Evolutionary conservation across 441 rosid genomes (phyloP).

Genomic region (Erodium chrysanthum): DNA sequence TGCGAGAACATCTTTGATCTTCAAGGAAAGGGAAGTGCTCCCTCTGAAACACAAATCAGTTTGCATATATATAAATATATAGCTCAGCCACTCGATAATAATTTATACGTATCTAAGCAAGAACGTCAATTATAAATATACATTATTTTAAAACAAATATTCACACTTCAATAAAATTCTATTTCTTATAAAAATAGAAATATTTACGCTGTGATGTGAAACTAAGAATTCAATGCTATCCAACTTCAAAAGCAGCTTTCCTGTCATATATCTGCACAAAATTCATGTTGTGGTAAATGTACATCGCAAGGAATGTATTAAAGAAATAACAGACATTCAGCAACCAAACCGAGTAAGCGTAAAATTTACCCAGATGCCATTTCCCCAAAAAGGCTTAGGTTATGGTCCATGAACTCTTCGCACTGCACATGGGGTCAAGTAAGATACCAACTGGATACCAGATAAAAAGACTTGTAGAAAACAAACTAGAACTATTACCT

Average conservation of each 20-base stretch:
- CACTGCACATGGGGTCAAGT: conserved; percentile 41
- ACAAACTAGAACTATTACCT: conserved; percentile 38
- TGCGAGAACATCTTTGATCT: conserved; percentile 88
- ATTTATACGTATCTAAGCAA: background rate
- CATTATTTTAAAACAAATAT: background rate
- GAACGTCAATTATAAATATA: background rate
- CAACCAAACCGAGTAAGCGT: conserved; percentile 18
- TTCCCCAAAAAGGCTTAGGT: conserved; percentile 84
- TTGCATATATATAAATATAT: background rate
- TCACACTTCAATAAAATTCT: too few species aligned
- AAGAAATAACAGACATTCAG: conserved; percentile 14
- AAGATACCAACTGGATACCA: background rate
- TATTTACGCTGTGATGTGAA: conserved; percentile 82
- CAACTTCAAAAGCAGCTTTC: conserved; percentile 90
- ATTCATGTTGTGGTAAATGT: background rate
- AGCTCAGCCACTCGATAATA: background rate
- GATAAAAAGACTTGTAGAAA: conserved; percentile 9
- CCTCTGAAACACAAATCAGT: conserved; percentile 47
- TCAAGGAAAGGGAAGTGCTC: conserved; percentile 92
- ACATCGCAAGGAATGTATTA: background rate
- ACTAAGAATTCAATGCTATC: conserved; percentile 81
- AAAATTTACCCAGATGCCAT: conserved; percentile 87
- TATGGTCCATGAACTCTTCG: conserved; percentile 91
- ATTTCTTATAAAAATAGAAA: too few species aligned
- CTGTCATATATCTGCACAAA: conserved; percentile 85